These are phyloP conservation scores for Umbilicus rupestris DNA, from an alignment of 164 flowering plant genomes.

Conservation along the genomic window DNA sequence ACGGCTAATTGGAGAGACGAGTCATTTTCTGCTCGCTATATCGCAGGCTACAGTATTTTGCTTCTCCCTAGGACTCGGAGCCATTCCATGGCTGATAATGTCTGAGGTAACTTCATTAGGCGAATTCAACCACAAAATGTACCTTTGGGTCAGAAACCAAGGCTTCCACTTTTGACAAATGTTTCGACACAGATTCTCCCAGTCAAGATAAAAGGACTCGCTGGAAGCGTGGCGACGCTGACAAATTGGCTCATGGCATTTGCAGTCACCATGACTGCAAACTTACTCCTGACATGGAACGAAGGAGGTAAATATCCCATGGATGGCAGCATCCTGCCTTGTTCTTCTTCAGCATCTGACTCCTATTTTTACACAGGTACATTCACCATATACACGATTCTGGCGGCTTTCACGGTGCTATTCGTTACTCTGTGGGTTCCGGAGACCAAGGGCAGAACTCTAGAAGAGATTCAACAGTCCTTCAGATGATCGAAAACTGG, in stretches of 20 bases:
- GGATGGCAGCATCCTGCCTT: background rate
- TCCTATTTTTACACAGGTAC: background rate
- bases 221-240: slow-evolving; percentile 48
- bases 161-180: background rate
- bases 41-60: slow-evolving; percentile 23
- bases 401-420: background rate
- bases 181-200: slow-evolving; percentile 35
- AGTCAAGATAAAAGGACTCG: slow-evolving; percentile 53
- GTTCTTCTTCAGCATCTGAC: background rate
- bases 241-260: slow-evolving; percentile 44
- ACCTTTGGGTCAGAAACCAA: background rate
- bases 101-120: slow-evolving; percentile 25
- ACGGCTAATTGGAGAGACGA: background rate
- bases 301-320: slow-evolving; percentile 29
- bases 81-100: slow-evolving; percentile 43
- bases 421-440: slow-evolving; percentile 9
- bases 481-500: too few species aligned
- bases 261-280: slow-evolving; percentile 53
- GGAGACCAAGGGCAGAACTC: slow-evolving; percentile 8
- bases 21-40: background rate
- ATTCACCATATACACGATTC: background rate
- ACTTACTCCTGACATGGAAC: slow-evolving; percentile 48
- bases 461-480: slow-evolving; percentile 9
- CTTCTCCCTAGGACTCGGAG: slow-evolving; percentile 35
- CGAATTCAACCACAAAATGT: background rate